These are phyloP conservation scores for Metschnikowia dekortorum DNA, from an alignment of 805 yeast species.

Conservation along the genomic window DNA sequence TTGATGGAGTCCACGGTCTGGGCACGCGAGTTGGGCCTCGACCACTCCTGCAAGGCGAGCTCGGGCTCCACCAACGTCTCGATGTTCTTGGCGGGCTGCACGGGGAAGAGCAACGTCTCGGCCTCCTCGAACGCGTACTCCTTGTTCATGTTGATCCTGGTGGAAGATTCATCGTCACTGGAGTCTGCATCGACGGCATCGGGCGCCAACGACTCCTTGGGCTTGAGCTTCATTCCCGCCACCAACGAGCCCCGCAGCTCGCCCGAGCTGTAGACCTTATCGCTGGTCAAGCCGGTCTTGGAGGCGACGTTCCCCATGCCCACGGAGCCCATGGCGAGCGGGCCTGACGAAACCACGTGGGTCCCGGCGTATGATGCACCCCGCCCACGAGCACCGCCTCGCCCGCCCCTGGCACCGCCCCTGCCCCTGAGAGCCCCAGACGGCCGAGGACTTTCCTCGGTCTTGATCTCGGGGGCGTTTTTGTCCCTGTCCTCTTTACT, in stretches of 20 bases:
- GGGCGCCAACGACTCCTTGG: conserved; percentile 9
- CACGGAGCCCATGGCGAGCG: conserved; percentile 63
- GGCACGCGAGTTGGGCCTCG: conserved; percentile 6
- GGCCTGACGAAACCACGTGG: conserved; percentile 67
- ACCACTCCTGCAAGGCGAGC: conserved; percentile 21
- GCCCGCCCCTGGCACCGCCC: conserved; percentile 26
- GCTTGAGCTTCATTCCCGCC: conserved; percentile 31
- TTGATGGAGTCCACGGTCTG: conserved; percentile 21
- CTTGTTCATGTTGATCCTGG: conserved; percentile 61
- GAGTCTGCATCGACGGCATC: conserved; percentile 28
- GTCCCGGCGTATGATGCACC: conserved; percentile 47
- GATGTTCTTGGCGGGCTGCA: conserved; percentile 57
- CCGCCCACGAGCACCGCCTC: conserved; percentile 33
- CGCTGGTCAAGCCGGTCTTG: conserved; percentile 26
- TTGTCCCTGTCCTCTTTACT: conserved; percentile 80
- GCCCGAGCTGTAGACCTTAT: conserved; percentile 42
- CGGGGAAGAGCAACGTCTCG: conserved; percentile 63
- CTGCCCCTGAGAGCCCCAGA: conserved; percentile 18
- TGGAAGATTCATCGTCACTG: conserved; percentile 40
- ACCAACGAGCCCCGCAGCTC: conserved; percentile 36
- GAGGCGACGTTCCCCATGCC: conserved; percentile 33
- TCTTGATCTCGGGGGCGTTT: conserved; percentile 55
- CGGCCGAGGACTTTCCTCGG: conserved; percentile 21
- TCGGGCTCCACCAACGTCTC: conserved; percentile 6
- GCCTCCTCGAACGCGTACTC: conserved; percentile 49